Conservation (phyloP, 192 early-diverging fungal species). For the Endogone sp. region DNA sequence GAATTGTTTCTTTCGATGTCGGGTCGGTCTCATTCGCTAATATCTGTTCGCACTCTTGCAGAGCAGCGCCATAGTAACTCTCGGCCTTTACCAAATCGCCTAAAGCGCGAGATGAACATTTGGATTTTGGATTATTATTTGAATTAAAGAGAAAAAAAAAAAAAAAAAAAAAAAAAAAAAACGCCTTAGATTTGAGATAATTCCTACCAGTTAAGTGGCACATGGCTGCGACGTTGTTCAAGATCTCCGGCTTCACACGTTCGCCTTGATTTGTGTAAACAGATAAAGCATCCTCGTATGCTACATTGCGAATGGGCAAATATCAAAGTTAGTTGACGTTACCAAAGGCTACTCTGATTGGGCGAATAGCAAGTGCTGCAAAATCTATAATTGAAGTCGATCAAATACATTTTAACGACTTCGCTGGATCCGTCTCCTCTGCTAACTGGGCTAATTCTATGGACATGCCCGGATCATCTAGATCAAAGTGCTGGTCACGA, state of each 20-base stretch:
- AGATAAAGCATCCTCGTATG: slow-evolving; percentile 7
- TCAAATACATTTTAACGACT: slow-evolving; percentile 17
- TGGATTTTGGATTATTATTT: not conserved
- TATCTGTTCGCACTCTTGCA: slow-evolving; percentile 32
- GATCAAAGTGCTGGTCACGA: slow-evolving; percentile 27
- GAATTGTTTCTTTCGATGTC: slow-evolving; percentile 7
- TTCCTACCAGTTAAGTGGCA: slow-evolving; percentile 55
- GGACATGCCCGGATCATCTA: slow-evolving; percentile 51
- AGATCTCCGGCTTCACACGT: slow-evolving; percentile 54
- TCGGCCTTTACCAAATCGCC: slow-evolving; percentile 27
- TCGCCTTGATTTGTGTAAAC: slow-evolving; percentile 18
- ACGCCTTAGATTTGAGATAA: no score
- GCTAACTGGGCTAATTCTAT: slow-evolving; percentile 64
- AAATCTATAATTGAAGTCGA: no score
- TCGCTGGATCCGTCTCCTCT: slow-evolving; percentile 40
- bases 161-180: no score
- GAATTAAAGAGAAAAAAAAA: no score
- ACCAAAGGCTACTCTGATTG: no score
- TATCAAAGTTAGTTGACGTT: no score
- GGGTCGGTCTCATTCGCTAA: slow-evolving; percentile 23
- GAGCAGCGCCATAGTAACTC: slow-evolving; percentile 40
- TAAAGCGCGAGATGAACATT: not conserved
- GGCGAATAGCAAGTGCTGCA: no score
- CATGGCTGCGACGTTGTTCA: slow-evolving; percentile 86
- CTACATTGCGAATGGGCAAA: no score